These are phyloP conservation scores for Proliferodiscus dingleyae DNA, from an alignment of 2,329 filamentous ascomycete species.

Conservation along the genomic window DNA sequence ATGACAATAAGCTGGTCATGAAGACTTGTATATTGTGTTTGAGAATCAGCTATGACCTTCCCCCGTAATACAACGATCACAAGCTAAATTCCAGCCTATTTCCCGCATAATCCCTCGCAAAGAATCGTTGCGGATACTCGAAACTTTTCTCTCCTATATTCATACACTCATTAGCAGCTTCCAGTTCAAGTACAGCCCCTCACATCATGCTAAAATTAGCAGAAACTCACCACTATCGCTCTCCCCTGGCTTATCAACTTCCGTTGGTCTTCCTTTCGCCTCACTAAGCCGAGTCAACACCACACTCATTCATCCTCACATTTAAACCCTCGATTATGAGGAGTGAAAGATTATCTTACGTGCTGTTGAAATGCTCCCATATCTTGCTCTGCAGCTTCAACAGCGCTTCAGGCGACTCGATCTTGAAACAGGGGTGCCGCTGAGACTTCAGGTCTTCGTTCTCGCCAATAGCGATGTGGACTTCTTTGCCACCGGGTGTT, in stretches of 20 bases:
- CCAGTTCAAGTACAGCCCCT: neutral
- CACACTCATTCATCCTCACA: no score
- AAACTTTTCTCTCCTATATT: constrained; percentile 46
- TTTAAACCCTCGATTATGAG: no score
- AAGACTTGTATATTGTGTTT: no score
- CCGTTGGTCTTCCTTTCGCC: constrained; percentile 44
- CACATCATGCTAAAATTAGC: neutral
- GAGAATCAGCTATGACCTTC: no score
- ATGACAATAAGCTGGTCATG: no score
- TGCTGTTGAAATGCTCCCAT: constrained; percentile 49
- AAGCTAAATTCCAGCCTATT: constrained; percentile 50
- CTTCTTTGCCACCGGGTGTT: constrained; percentile 46
- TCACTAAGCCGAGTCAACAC: no score
- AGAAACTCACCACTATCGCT: constrained; percentile 35
- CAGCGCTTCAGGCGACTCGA: constrained; percentile 44
- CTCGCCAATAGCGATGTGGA: constrained; percentile 48
- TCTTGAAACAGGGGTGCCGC: constrained; percentile 55
- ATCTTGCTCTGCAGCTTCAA: constrained; percentile 42
- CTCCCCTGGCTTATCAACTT: constrained; percentile 51
- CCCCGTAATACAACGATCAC: no score
- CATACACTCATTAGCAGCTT: constrained; percentile 1
- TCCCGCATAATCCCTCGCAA: constrained; percentile 53
- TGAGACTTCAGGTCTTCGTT: constrained; percentile 39
- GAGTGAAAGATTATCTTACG: no score
- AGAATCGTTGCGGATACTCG: constrained; percentile 58